A percentile compares a stretch with the other conserved stretches of the same genome.
These are phyloP conservation scores for Trichosporon ovoides DNA, from an alignment of 1,284 basidiomycete genomes.

Conservation along the genomic window DNA sequence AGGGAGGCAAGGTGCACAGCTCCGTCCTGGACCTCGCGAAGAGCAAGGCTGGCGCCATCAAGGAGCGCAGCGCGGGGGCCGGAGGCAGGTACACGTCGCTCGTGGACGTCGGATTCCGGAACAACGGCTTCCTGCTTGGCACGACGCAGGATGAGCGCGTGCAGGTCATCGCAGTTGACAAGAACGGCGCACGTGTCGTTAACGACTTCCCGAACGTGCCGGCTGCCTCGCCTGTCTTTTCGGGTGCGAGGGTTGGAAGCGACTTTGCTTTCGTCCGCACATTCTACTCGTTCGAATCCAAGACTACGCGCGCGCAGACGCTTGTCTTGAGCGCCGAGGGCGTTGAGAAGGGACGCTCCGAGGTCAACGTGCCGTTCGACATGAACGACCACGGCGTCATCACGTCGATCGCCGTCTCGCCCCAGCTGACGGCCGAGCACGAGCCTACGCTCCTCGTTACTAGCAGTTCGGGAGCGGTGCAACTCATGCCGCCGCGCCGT, in stretches of 20 bases:
- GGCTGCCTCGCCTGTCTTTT: conserved; percentile 51
- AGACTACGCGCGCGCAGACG: conserved; percentile 7
- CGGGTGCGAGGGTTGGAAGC: conserved; percentile 26
- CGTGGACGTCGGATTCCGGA: conserved; percentile 37
- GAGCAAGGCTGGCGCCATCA: conserved; percentile 51
- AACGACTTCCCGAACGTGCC: conserved; percentile 54
- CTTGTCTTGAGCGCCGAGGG: conserved; percentile 11
- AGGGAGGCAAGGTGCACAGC: conserved; percentile 54
- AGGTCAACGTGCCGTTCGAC: conserved; percentile 53
- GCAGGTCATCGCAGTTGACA: conserved; percentile 55
- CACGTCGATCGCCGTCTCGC: conserved; percentile 5
- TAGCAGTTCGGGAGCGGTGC: conserved; percentile 72
- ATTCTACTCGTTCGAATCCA: conserved; percentile 59
- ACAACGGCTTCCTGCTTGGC: conserved; percentile 46
- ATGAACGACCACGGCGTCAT: conserved; percentile 67
- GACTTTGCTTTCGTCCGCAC: conserved; percentile 57
- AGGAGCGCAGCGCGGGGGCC: conserved; percentile 45
- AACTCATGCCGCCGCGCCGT: conserved; percentile 63
- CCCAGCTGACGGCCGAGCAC: conserved; percentile 15
- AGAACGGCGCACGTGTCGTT: conserved; percentile 47
- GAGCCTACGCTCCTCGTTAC: conserved; percentile 53
- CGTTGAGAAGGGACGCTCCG: conserved; percentile 5
- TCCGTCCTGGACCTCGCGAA: conserved; percentile 21
- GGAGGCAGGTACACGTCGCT: conserved; percentile 27
- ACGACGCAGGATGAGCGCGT: conserved; percentile 56